Evolutionary conservation across 306 rosid species (phyloP), one percentile per base, ranked within the genome.

Genomic region (Dryas alaskensis): DNA sequence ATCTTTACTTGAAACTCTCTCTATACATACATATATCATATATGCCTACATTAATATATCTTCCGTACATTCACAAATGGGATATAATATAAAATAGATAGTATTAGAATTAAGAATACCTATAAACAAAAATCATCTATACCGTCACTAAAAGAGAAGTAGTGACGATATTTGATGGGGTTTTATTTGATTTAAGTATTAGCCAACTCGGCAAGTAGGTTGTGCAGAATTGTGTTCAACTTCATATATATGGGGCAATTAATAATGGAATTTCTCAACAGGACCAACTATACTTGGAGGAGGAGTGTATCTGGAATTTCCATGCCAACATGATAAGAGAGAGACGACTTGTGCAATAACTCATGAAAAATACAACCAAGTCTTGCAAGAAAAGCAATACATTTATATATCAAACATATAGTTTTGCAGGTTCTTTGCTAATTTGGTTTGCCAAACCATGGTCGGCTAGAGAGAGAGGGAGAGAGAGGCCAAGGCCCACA

Each of bases 361-460:
- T 40, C 55, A 39, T 9, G 10, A 1, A 62, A 42, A 46, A 73
- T 43, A 42, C 13, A 46, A 66, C 37, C 10, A 68, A 74, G 16
- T 78, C 87, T 79, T 83, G 86, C 80, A 86, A 81, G 88, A 57
- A 73, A 82, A 89, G 79, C 47, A 71, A 82, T 51, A 16, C 45
- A 17, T 16, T 71, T 39, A 71, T 31, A 31, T 1, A 31, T 67
- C 9, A n/a, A 55, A 17, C 3, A 51, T 55, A n/a, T 8, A 67
- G 37, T 52, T 72, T 51, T 61, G 73, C 85, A 71, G 73, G 86
- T 77, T 83, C 76, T 81, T 63, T 4, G 4, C 8, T 4, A 7
- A 66, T 76, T 65, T 76, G 58, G 65, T 75, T 76, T 63, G 63
- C 80, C 59, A 73, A 71, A 65, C 45, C 19, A 8, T 13, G 19